These are phyloP conservation scores for Ormosia emarginata DNA, from an alignment of 306 rosid species.

Conservation along the genomic window DNA sequence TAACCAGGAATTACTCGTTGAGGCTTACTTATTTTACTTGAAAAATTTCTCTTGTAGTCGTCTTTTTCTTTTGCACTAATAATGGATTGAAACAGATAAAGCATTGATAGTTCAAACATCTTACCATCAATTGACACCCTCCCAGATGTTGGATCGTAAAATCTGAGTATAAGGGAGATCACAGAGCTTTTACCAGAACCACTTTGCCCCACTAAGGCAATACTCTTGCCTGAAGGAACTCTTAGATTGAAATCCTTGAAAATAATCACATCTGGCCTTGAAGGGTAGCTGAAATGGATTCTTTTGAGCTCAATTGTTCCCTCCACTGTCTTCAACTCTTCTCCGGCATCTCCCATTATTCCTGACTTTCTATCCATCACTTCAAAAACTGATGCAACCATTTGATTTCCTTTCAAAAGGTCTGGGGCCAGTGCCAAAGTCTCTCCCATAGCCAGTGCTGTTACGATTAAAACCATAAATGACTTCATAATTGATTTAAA, in stretches of 20 bases:
- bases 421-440: conserved; percentile 89
- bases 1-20: neutral
- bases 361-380: conserved; percentile 71
- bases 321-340: conserved; percentile 66
- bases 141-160: conserved; percentile 80
- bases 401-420: conserved; percentile 89
- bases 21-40: neutral
- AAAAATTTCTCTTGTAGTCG: neutral
- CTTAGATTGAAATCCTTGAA: conserved; percentile 77
- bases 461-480: conserved; percentile 84
- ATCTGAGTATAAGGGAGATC: conserved; percentile 77
- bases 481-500: conserved; percentile 94
- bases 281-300: conserved; percentile 79
- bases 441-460: conserved; percentile 95
- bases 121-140: conserved; percentile 89
- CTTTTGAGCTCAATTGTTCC: conserved; percentile 81
- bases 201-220: conserved; percentile 93
- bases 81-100: neutral
- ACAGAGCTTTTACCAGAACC: conserved; percentile 99
- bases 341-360: conserved; percentile 56
- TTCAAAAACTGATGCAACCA: conserved; percentile 92
- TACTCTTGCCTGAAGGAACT: conserved; percentile 70
- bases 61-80: neutral
- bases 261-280: conserved; percentile 81
- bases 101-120: conserved; percentile 11